Evolutionary conservation across 2,329 filamentous ascomycete species (phyloP), one percentile per base, ranked within the genome.

Genomic region (Sporothrix variecibatus): DNA sequence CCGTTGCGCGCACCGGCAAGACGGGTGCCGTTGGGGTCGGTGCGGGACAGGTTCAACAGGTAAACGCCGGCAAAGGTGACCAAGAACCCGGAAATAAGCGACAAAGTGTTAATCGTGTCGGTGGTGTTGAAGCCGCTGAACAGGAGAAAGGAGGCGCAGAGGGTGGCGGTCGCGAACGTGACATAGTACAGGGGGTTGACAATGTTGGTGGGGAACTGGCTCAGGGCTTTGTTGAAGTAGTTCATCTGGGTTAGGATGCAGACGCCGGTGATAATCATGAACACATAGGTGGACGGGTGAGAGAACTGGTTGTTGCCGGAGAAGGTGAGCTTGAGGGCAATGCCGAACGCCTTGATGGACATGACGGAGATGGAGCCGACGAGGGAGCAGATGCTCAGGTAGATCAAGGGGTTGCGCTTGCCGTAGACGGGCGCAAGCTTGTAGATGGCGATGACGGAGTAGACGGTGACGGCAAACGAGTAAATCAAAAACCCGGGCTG

Each of bases 201-300:
- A 81, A 99, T 97, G 79, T 97, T 97, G 43, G 96, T 98, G 40
- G 94, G 95, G 84, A 98, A 99, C 80, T 97, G 94, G 82, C 94
- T 97, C 75, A 99, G 86, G 8, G 96, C 96, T 84, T 99, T 99
- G 87, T 99, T 99, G 84, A 99, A 97, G 84, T 99, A 99, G 84
- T 99, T 99, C 96, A 99, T 98, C 86, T 99, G 96, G 9, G 95
- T 98, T 78, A 99, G 83, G 81, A 99, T 98, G 86, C 96, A 99
- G 77, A 98, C 94, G 2, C 88, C 87, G 0, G 95, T 96, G 77
- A 98, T 90, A 77, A 99, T 98, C 83, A 95, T 91, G 82, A 99
- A 99, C 76, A 98, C 95, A 79, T 99, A 99, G 75, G 97, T 99
- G 69, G 94, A 97, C 1, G 97, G 94, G 79, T 97, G 94, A 5